These are phyloP conservation scores for Punica granatum DNA, from an alignment of 345 rosid species.

Conservation along the genomic window DNA sequence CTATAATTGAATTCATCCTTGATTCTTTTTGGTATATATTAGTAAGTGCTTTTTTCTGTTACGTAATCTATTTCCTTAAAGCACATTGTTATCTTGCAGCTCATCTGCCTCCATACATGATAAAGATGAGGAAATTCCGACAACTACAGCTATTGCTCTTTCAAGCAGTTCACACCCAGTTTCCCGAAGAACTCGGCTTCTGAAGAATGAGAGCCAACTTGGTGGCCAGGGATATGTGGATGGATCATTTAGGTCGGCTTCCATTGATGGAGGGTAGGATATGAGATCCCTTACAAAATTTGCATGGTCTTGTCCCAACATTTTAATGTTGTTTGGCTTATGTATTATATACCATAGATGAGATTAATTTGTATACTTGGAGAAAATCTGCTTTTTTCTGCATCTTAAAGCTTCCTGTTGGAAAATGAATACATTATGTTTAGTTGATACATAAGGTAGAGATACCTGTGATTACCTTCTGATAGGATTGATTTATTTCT, in stretches of 20 bases:
- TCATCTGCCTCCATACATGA: slow-evolving; percentile 71
- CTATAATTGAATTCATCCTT: slow-evolving; percentile 1
- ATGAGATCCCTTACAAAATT: slow-evolving; percentile 5
- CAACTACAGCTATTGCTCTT: slow-evolving; percentile 67
- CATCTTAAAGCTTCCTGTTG: neutral
- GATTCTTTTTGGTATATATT: neutral
- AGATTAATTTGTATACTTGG: neutral
- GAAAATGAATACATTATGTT: neutral
- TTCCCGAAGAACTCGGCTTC: slow-evolving; percentile 84
- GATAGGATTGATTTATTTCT: neutral
- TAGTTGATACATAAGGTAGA: neutral
- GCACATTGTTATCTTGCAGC: slow-evolving; percentile 48
- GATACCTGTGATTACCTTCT: neutral
- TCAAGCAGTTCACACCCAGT: slow-evolving; percentile 67
- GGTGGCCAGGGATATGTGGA: slow-evolving; percentile 49
- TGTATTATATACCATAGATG: no score
- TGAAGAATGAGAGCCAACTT: slow-evolving; percentile 70
- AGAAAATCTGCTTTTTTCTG: neutral
- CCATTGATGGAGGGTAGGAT: slow-evolving; percentile 70
- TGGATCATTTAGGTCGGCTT: slow-evolving; percentile 59
- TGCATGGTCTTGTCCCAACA: neutral
- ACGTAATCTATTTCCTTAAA: slow-evolving; percentile 19
- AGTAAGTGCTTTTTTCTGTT: neutral
- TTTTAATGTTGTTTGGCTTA: neutral
- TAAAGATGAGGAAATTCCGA: slow-evolving; percentile 84